phyloP scores from a whole-genome alignment of 768 basidiomycete genomes.

The Lepiota subincarnata region DNA sequence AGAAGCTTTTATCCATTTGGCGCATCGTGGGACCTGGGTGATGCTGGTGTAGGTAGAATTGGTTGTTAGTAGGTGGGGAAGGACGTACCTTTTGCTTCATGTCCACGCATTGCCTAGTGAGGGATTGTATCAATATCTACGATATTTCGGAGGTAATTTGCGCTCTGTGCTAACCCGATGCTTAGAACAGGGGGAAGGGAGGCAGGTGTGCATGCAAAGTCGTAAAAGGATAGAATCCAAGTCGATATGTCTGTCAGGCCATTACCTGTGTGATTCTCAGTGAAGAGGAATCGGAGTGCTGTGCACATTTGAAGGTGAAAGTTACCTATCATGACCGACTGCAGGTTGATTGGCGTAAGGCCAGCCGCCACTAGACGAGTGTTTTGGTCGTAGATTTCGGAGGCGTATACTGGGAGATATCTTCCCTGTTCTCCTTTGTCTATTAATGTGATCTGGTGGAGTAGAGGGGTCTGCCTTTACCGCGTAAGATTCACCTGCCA shows the following conservation, averaged over 20 bases:
- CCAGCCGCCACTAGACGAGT: slow-evolving; percentile 43
- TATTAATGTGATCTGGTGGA: not conserved
- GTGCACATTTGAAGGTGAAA: slow-evolving; percentile 17
- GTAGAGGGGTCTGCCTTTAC: slow-evolving; percentile 33
- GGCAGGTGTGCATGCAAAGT: slow-evolving; percentile 52
- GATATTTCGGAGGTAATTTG: slow-evolving; percentile 24
- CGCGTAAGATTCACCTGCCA: slow-evolving; percentile 74
- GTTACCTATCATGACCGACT: slow-evolving; percentile 68
- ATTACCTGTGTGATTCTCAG: slow-evolving; percentile 39
- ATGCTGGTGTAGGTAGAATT: not conserved
- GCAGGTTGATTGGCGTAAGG: slow-evolving; percentile 57
- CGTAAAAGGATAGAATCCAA: slow-evolving; percentile 35
- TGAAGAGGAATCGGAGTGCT: not conserved
- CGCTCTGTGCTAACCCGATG: slow-evolving; percentile 30
- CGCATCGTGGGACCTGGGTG: slow-evolving; percentile 57
- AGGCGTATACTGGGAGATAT: slow-evolving; percentile 70
- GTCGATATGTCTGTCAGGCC: slow-evolving; percentile 57
- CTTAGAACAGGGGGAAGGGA: slow-evolving; percentile 43
- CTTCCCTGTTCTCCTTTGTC: slow-evolving; percentile 44
- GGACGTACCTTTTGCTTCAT: slow-evolving; percentile 58
- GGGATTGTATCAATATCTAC: slow-evolving; percentile 31
- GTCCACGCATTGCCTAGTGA: slow-evolving; percentile 43
- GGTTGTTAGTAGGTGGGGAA: not conserved
- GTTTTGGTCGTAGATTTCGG: slow-evolving; percentile 75
- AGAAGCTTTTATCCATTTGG: slow-evolving; percentile 44